A percentile compares a stretch with the other conserved stretches of the same genome.
These are phyloP conservation scores for Russula emetica DNA, from an alignment of 768 basidiomycete genomes.

Conservation along the genomic window DNA sequence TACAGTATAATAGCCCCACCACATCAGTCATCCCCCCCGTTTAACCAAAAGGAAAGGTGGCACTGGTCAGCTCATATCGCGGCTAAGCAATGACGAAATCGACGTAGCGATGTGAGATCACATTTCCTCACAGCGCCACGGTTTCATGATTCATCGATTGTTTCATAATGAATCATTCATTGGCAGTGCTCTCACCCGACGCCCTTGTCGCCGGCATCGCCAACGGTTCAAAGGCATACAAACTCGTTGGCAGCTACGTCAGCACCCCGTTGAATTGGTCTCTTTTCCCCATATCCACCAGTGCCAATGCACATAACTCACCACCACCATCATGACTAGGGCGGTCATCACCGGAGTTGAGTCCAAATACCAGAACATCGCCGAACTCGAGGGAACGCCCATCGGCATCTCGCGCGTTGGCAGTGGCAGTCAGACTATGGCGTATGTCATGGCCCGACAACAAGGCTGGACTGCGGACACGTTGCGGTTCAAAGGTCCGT, in stretches of 20 bases:
- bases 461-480: conserved; percentile 69
- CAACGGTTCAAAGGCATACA: conserved; percentile 83
- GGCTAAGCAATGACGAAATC: conserved; percentile 69
- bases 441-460: conserved; percentile 87
- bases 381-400: conserved; percentile 72
- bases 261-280: conserved; percentile 85
- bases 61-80: conserved; percentile 77
- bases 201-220: conserved; percentile 89
- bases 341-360: conserved; percentile 87
- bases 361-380: conserved; percentile 62
- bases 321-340: conserved; percentile 42
- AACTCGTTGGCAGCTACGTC: conserved; percentile 90
- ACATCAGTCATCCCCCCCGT: neutral
- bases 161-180: neutral
- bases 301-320: neutral
- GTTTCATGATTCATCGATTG: no score
- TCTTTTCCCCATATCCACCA: conserved; percentile 20
- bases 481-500: conserved; percentile 67
- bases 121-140: neutral
- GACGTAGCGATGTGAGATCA: conserved; percentile 71
- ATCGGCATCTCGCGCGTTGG: conserved; percentile 88
- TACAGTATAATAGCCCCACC: neutral
- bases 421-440: conserved; percentile 94
- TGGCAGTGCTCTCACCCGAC: conserved; percentile 79
- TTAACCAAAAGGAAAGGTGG: conserved; percentile 51